A percentile compares a stretch with the other conserved stretches of the same genome.
Conservation (phyloP, 768 basidiomycete species). For the Boletus coccyginus region DNA sequence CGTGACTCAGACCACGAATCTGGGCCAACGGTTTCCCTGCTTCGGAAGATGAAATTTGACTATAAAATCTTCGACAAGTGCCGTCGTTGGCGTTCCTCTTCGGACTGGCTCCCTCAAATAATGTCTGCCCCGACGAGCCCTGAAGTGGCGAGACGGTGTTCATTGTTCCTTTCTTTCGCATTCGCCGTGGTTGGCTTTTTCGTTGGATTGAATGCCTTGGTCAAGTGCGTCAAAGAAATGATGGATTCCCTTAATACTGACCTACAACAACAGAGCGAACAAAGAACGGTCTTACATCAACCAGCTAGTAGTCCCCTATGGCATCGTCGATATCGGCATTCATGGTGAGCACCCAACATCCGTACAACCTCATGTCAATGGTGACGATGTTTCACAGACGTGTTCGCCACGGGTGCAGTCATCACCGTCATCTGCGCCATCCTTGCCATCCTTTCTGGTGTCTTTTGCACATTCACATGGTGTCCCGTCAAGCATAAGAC, state of each 20-base stretch:
- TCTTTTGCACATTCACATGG: constrained; percentile 26
- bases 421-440: constrained; percentile 35
- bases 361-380: not conserved
- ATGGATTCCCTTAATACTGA: not conserved
- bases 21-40: not conserved
- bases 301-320: constrained; percentile 2
- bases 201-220: constrained; percentile 19
- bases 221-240: constrained; percentile 14
- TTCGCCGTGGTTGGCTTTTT: constrained; percentile 24
- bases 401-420: constrained; percentile 38
- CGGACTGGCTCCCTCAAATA: not conserved
- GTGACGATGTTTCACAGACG: constrained; percentile 30
- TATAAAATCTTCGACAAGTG: constrained; percentile 1
- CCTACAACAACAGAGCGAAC: constrained; percentile 7
- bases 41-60: not conserved
- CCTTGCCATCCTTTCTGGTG: constrained; percentile 30
- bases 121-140: constrained; percentile 9
- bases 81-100: not conserved
- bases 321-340: constrained; percentile 6
- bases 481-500: not conserved
- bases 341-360: constrained; percentile 8
- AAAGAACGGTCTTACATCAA: constrained; percentile 12
- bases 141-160: constrained; percentile 13
- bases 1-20: not conserved
- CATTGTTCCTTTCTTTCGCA: constrained; percentile 31